A percentile compares a stretch with the other conserved stretches of the same genome.
Conservation (phyloP, 2,329 filamentous ascomycete genomes). For the Paramyrothecium sp. region DNA sequence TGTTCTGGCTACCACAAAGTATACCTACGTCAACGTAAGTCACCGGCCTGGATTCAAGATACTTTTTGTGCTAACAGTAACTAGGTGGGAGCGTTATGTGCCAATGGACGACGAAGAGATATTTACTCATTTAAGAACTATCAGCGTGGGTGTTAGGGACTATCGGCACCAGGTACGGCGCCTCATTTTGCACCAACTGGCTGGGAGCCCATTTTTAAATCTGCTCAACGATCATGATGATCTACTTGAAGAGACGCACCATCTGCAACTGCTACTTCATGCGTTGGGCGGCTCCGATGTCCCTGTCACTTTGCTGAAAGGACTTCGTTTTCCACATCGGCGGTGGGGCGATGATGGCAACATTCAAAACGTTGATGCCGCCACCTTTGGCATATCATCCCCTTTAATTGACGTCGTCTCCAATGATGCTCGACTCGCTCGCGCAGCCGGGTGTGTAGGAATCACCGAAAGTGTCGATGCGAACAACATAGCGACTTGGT, state of each 20-base stretch:
- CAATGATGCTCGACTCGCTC: slow-evolving; percentile 7
- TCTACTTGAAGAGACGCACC: slow-evolving; percentile 18
- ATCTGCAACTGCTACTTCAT: slow-evolving; percentile 20
- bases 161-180: slow-evolving; percentile 18
- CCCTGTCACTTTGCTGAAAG: slow-evolving; percentile 19
- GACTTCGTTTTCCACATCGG: slow-evolving; percentile 13
- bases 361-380: slow-evolving; percentile 16
- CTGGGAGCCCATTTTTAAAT: slow-evolving; percentile 19
- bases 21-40: slow-evolving; percentile 32
- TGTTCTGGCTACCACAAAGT: slow-evolving; percentile 29
- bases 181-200: slow-evolving; percentile 17
- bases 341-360: slow-evolving; percentile 25
- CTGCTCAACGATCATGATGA: slow-evolving; percentile 21
- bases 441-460: slow-evolving; percentile 8
- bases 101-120: slow-evolving; percentile 29
- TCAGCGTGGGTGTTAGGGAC: slow-evolving; percentile 12
- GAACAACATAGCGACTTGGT: slow-evolving; percentile 15
- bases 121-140: slow-evolving; percentile 21
- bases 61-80: not conserved
- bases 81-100: slow-evolving; percentile 30
- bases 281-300: slow-evolving; percentile 18
- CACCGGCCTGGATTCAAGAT: too few relatives aligned
- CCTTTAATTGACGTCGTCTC: slow-evolving; percentile 16
- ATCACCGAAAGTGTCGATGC: slow-evolving; percentile 12
- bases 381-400: slow-evolving; percentile 18